Percentiles rank a stretch among this genome's conserved stretches.
phyloP scores from a whole-genome alignment of 2,329 filamentous ascomycete species.

The Zasmidium citrigriseum region DNA sequence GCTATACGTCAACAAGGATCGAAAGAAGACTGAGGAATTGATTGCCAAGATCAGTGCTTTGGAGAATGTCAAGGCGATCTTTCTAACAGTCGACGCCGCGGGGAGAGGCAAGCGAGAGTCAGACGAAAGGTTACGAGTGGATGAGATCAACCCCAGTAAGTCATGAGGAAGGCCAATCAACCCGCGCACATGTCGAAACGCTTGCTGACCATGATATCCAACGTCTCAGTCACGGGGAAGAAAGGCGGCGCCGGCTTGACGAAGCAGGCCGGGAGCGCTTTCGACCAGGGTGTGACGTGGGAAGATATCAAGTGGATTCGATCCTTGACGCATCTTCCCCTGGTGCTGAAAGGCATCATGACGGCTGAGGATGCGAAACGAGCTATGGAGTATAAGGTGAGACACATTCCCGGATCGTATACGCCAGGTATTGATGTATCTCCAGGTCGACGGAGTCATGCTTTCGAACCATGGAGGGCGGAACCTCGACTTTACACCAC shows the following conservation, averaged over 20 bases:
- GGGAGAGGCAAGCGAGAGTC: constrained; percentile 57
- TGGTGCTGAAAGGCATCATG: constrained; percentile 41
- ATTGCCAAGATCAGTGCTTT: constrained; percentile 48
- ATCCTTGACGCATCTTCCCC: constrained; percentile 30
- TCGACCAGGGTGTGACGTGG: constrained; percentile 57
- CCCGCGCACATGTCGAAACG: too few relatives aligned
- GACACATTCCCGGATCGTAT: too few relatives aligned
- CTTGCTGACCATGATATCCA: too few relatives aligned
- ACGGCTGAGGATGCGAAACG: constrained; percentile 41
- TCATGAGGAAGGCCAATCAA: too few relatives aligned
- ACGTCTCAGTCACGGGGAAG: constrained; percentile 51
- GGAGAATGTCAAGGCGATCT: constrained; percentile 53
- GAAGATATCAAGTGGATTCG: constrained; percentile 46
- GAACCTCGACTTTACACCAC: constrained; percentile 36
- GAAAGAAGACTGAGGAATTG: constrained; percentile 52
- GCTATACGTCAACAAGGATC: constrained; percentile 62
- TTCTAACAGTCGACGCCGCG: constrained; percentile 62
- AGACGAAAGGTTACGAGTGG: constrained; percentile 40
- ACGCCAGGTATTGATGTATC: not conserved
- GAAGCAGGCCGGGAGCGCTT: constrained; percentile 55
- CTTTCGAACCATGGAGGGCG: constrained; percentile 51
- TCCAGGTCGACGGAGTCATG: constrained; percentile 42
- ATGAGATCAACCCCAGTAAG: constrained; percentile 25
- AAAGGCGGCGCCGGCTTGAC: constrained; percentile 54
- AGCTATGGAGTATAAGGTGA: constrained; percentile 40